Evolutionary conservation across 306 rosid species (phyloP), one percentile per base, ranked within the genome.

Genomic region (Trifolium pratense): DNA sequence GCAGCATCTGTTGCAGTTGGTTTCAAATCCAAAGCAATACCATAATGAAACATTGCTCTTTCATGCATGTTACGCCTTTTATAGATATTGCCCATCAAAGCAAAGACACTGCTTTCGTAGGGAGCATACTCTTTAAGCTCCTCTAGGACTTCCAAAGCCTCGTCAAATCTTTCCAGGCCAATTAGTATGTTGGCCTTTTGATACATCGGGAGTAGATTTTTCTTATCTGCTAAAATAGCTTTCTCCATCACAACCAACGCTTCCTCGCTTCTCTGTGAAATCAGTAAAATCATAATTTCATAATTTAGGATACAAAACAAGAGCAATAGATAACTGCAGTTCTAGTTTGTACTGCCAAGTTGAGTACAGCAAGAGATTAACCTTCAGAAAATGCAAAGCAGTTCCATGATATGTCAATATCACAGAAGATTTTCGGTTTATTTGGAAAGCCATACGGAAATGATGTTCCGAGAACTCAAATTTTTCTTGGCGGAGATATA

Each of bases 181-280:
- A 88, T 73, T 37, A 95, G 87, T 71, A 95, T 95, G 75, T 75
- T 91, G 71, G 99, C 99, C 86, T 95, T 95, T 56, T 95, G 97
- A 82, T 91, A 95, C 93, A 88, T 91, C 31, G 99, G 97, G 78
- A 95, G 90, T 61, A 97, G 97, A 72, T 91, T 95, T 87, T 90
- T 91, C 86, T 80, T 86, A 82, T 95, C 99, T 12, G 97, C 97
- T 74, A 79, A 70, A 64, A 95, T 88, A 65, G 99, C 99, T 64
- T 75, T 88, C 86, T 91, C 99, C 99, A 95, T 87, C 78, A 91
- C 86, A 60, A 43, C 77, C 80, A 95, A 81, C 1, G 90, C 99
- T 82, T 91, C 99, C 14, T 85, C 89, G 43, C 75, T 90, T 84
- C 89, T 90, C 99, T 95, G 92, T 56, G 68, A 79, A 51, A 71